phyloP scores from a whole-genome alignment of 2,329 filamentous ascomycete genomes.

The Botrytis sinoallii region DNA sequence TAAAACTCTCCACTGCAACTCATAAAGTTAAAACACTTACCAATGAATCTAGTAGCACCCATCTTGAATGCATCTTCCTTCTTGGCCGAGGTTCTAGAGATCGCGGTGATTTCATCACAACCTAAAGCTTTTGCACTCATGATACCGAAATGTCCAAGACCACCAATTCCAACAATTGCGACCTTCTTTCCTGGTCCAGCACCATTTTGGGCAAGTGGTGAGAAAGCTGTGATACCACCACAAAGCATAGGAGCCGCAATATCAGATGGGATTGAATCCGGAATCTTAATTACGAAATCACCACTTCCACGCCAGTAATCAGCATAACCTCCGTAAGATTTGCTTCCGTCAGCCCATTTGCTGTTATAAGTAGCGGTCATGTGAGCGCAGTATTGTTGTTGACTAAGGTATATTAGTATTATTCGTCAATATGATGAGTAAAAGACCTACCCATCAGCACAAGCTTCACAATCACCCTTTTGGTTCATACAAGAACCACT shows the following conservation, averaged over 20 bases:
- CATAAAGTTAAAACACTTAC: background rate
- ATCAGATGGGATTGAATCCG: conserved; percentile 49
- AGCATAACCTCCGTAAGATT: conserved; percentile 53
- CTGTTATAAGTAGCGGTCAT: conserved; percentile 46
- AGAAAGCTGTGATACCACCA: conserved; percentile 71
- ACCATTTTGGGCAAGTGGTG: conserved; percentile 63
- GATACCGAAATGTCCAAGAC: conserved; percentile 70
- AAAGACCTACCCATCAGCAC: conserved; percentile 35
- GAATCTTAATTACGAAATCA: conserved; percentile 60
- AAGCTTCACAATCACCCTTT: conserved; percentile 48
- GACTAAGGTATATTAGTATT: background rate
- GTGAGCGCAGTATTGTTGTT: conserved; percentile 7
- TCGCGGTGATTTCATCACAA: conserved; percentile 62
- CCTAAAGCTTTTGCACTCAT: conserved; percentile 69
- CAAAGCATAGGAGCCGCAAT: conserved; percentile 69
- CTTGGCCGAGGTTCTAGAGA: conserved; percentile 60
- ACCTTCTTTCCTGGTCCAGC: conserved; percentile 69
- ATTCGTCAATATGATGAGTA: conserved; percentile 28
- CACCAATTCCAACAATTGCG: conserved; percentile 63
- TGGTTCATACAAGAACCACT: conserved; percentile 44
- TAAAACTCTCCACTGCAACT: background rate
- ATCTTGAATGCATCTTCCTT: conserved; percentile 57
- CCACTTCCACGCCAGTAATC: conserved; percentile 50
- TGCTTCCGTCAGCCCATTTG: conserved; percentile 35
- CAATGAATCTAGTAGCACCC: conserved; percentile 56